These are phyloP conservation scores for Zoysia japonica DNA, from an alignment of 176 grass and related monocot species.

Conservation along the genomic window DNA sequence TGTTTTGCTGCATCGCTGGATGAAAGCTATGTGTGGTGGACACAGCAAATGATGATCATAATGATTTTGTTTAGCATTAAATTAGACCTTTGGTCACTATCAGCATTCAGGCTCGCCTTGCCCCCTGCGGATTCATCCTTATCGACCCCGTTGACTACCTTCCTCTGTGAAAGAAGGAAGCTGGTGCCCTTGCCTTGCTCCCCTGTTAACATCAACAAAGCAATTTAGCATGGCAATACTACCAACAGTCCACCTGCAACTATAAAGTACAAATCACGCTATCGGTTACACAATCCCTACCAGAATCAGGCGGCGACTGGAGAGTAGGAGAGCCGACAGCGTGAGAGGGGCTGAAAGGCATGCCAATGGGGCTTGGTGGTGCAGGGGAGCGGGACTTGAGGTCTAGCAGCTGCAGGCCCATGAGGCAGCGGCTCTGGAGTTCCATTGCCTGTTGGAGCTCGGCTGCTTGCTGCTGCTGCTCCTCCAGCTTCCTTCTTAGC, in stretches of 20 bases:
- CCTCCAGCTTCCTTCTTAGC: slow-evolving; percentile 81
- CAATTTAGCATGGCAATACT: background rate
- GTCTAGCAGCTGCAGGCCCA: slow-evolving; percentile 73
- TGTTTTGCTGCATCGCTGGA: slow-evolving; percentile 34
- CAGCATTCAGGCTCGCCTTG: slow-evolving; percentile 70
- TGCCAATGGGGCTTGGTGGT: slow-evolving; percentile 32
- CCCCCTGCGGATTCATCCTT: slow-evolving; percentile 73
- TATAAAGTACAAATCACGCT: background rate
- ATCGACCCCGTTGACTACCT: slow-evolving; percentile 65
- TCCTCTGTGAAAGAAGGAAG: slow-evolving; percentile 40
- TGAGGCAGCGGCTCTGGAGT: slow-evolving; percentile 78
- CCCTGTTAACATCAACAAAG: background rate
- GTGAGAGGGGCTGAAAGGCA: slow-evolving; percentile 36
- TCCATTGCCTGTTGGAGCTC: slow-evolving; percentile 92
- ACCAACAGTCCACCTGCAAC: background rate
- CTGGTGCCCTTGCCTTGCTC: slow-evolving; percentile 42
- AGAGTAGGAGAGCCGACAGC: background rate
- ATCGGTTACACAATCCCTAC: background rate
- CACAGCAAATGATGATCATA: slow-evolving; percentile 31
- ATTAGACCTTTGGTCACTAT: slow-evolving; percentile 85
- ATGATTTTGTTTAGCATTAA: slow-evolving; percentile 38
- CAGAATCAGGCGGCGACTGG: slow-evolving; percentile 44
- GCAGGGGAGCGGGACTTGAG: slow-evolving; percentile 45
- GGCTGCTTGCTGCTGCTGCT: slow-evolving; percentile 86
- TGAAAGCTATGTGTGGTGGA: slow-evolving; percentile 46